These are phyloP conservation scores for Colletotrichum lini DNA, from an alignment of 2,329 filamentous ascomycete genomes.

Conservation along the genomic window DNA sequence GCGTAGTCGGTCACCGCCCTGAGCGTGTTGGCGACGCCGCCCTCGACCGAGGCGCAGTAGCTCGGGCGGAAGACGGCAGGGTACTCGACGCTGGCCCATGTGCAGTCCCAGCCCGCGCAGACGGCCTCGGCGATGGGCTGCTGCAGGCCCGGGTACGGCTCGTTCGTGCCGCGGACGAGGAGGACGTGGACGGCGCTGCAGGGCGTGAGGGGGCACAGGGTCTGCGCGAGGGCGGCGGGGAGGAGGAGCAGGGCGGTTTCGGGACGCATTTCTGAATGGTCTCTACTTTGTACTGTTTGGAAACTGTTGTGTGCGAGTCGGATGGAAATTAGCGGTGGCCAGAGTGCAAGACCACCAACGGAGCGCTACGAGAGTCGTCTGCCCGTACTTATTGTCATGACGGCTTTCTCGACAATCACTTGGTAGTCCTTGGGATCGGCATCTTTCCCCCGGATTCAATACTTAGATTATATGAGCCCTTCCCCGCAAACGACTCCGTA, in stretches of 20 bases:
- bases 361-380: too few relatives aligned
- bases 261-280: constrained; percentile 5
- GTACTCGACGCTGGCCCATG: constrained; percentile 20
- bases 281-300: not conserved
- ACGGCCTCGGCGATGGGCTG: constrained; percentile 27
- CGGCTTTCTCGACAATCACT: too few relatives aligned
- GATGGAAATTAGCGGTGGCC: too few relatives aligned
- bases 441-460: not conserved
- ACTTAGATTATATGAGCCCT: not conserved
- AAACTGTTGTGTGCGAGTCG: too few relatives aligned
- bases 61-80: constrained; percentile 18
- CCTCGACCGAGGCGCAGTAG: constrained; percentile 42
- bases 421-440: too few relatives aligned
- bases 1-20: constrained; percentile 56
- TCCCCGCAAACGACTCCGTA: constrained; percentile 10
- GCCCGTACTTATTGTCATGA: too few relatives aligned
- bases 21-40: constrained; percentile 52
- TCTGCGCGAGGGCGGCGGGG: constrained; percentile 10
- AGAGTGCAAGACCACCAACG: too few relatives aligned
- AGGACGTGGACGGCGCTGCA: constrained; percentile 28
- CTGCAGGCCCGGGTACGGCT: constrained; percentile 27
- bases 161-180: constrained; percentile 23
- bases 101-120: constrained; percentile 29
- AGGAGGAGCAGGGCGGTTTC: not conserved
- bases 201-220: constrained; percentile 13